phyloP scores from a whole-genome alignment of 352 stramenopile species.

The Globisporangium paddicum region DNA sequence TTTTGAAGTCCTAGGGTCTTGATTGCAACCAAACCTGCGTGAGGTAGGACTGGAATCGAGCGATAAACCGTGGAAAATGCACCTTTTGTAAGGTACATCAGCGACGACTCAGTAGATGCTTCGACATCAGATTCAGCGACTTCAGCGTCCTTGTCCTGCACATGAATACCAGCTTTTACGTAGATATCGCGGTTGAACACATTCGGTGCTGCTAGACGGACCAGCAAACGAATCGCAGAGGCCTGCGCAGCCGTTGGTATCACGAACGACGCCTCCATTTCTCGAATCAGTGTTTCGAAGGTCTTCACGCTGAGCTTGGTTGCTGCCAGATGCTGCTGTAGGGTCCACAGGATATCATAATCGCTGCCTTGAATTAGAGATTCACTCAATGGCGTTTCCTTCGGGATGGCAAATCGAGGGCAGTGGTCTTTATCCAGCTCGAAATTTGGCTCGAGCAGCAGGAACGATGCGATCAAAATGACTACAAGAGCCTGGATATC shows the following conservation, averaged over 20 bases:
- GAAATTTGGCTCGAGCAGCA: conserved; percentile 28
- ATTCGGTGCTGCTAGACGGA: conserved; percentile 34
- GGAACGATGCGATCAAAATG: conserved; percentile 23
- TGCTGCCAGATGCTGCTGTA: conserved; percentile 34
- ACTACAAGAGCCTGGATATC: conserved; percentile 25
- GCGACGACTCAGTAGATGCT: not conserved
- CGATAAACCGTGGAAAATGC: conserved; percentile 45
- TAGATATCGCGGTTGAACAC: conserved; percentile 38
- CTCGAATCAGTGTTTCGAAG: conserved; percentile 24
- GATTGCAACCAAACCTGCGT: conserved; percentile 25
- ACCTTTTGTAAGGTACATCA: conserved; percentile 40
- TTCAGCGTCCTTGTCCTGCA: conserved; percentile 3
- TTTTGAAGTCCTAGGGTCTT: conserved; percentile 50
- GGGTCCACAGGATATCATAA: conserved; percentile 33
- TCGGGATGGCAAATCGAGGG: conserved; percentile 27
- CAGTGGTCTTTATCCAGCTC: conserved; percentile 34
- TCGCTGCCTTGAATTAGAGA: not conserved
- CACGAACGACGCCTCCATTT: conserved; percentile 25
- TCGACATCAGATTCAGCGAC: not conserved
- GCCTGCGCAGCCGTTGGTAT: conserved; percentile 22
- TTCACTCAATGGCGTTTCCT: not conserved
- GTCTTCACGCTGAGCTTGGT: conserved; percentile 16
- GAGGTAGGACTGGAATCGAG: conserved; percentile 17
- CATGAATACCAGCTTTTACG: not conserved
- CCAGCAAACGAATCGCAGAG: conserved; percentile 26